A percentile compares a stretch with the other conserved stretches of the same genome.
Conservation (phyloP, 106 monocot genomes). For the Allium cepa region DNA sequence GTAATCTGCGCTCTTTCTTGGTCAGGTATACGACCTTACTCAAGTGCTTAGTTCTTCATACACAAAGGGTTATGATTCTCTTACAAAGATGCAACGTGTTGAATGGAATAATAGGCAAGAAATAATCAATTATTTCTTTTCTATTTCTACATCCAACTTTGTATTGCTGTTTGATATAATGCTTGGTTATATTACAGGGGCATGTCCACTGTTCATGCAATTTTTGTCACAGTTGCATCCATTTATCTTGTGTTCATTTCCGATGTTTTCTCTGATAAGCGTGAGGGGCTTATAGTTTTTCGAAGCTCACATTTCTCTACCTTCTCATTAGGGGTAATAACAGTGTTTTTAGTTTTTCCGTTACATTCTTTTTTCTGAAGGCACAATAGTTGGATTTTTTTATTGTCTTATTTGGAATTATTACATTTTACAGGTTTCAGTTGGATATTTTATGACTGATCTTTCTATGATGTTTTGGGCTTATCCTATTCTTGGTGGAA, state of each 20-base stretch:
- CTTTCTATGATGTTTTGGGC: constrained; percentile 81
- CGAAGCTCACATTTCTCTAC: constrained; percentile 60
- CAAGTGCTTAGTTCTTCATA: constrained; percentile 37
- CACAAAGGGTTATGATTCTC: constrained; percentile 38
- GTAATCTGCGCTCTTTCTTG: constrained; percentile 1
- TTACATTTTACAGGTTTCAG: constrained; percentile 49
- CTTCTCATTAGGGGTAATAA: constrained; percentile 63
- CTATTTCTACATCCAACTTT: not conserved
- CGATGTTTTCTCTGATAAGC: constrained; percentile 49
- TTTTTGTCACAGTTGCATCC: constrained; percentile 66
- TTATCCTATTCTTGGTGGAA: constrained; percentile 85
- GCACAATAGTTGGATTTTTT: not conserved
- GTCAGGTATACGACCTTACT: constrained; percentile 46
- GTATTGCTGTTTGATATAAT: not conserved
- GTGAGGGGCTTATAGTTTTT: constrained; percentile 28
- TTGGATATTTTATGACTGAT: constrained; percentile 77
- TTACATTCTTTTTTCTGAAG: not conserved
- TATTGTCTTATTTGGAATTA: not conserved
- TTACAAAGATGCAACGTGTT: constrained; percentile 45
- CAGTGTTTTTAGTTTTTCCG: not conserved
- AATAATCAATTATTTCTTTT: not conserved
- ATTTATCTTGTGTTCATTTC: constrained; percentile 66
- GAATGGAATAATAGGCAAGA: constrained; percentile 72
- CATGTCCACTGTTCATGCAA: constrained; percentile 85
- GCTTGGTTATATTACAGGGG: constrained; percentile 44